phyloP scores from a whole-genome alignment of 352 stramenopile species.

The Halophytophthora batemanensis region DNA sequence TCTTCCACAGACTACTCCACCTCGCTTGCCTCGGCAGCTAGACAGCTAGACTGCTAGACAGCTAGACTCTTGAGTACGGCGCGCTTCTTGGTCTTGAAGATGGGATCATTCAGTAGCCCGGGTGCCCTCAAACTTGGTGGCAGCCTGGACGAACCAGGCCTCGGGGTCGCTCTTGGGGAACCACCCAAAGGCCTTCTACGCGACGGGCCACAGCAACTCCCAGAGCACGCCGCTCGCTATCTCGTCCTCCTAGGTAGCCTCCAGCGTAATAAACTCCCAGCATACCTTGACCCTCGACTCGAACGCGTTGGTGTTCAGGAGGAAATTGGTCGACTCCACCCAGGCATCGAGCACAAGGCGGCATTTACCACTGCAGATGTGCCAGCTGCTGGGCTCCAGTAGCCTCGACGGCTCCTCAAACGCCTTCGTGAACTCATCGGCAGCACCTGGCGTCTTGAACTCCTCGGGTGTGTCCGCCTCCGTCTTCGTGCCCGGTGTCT shows the following conservation, averaged over 20 bases:
- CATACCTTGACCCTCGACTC: conserved; percentile 73
- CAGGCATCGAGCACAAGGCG: conserved; percentile 70
- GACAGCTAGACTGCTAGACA: too few species aligned
- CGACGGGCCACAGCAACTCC: conserved; percentile 64
- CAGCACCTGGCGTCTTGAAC: conserved; percentile 23
- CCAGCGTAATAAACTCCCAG: conserved; percentile 67
- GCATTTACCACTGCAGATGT: conserved; percentile 55
- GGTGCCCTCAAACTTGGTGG: conserved; percentile 67
- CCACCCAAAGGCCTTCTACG: conserved; percentile 59
- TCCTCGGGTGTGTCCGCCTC: conserved; percentile 19
- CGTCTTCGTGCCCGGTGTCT: too few species aligned
- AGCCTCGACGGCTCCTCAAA: conserved; percentile 47
- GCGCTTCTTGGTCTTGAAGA: conserved; percentile 77
- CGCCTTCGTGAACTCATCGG: conserved; percentile 41
- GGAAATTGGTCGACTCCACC: conserved; percentile 81
- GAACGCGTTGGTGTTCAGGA: conserved; percentile 80
- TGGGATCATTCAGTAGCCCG: conserved; percentile 71
- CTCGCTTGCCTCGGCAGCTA: too few species aligned
- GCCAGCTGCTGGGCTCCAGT: conserved; percentile 52
- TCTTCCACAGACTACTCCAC: conserved; percentile 57
- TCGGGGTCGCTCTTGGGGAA: conserved; percentile 69
- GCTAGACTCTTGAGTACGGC: conserved; percentile 65
- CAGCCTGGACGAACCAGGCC: conserved; percentile 72
- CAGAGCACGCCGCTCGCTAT: conserved; percentile 46
- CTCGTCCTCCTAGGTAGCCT: conserved; percentile 26